These are phyloP conservation scores for Pisolithus sp. DNA, from an alignment of 768 basidiomycete species.

Conservation along the genomic window DNA sequence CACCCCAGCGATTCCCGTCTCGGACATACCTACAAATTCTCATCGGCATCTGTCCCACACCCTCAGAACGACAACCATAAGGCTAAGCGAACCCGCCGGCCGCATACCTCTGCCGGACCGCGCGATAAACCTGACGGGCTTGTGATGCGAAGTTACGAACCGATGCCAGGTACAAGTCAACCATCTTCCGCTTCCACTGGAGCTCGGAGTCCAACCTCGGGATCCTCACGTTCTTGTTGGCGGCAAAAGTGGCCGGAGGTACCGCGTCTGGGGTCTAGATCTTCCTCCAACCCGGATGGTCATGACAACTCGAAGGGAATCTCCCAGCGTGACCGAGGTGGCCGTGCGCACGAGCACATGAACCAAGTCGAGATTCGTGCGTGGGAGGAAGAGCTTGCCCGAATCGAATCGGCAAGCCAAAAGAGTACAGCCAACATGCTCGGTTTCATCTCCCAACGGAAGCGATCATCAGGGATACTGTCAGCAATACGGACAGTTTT, in stretches of 20 bases:
- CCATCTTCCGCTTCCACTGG: constrained; percentile 13
- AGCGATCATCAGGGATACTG: constrained; percentile 19
- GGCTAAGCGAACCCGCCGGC: constrained; percentile 39
- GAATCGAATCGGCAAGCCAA: constrained; percentile 60
- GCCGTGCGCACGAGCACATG: constrained; percentile 22
- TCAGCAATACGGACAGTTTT: constrained; percentile 17
- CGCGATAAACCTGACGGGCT: constrained; percentile 43
- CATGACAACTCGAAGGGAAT: constrained; percentile 12
- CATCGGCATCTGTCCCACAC: constrained; percentile 27
- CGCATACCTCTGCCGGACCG: constrained; percentile 72
- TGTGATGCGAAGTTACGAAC: constrained; percentile 11
- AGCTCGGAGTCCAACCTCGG: constrained; percentile 10
- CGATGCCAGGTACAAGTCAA: constrained; percentile 9
- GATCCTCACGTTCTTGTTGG: constrained; percentile 12
- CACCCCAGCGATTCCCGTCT: constrained; percentile 7
- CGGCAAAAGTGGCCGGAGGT: constrained; percentile 17
- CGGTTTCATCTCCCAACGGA: constrained; percentile 24
- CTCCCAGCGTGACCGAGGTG: constrained; percentile 10
- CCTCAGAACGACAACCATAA: constrained; percentile 21
- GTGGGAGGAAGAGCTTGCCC: constrained; percentile 75
- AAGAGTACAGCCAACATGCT: constrained; percentile 35
- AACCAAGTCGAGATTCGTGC: constrained; percentile 42
- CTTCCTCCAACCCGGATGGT: constrained; percentile 45
- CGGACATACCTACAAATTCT: constrained; percentile 22
- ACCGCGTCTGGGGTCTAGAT: constrained; percentile 29